Percentiles rank a stretch among this genome's conserved stretches.
Conservation (phyloP, 2,329 filamentous ascomycete species). For the Monosporascus ibericus region DNA sequence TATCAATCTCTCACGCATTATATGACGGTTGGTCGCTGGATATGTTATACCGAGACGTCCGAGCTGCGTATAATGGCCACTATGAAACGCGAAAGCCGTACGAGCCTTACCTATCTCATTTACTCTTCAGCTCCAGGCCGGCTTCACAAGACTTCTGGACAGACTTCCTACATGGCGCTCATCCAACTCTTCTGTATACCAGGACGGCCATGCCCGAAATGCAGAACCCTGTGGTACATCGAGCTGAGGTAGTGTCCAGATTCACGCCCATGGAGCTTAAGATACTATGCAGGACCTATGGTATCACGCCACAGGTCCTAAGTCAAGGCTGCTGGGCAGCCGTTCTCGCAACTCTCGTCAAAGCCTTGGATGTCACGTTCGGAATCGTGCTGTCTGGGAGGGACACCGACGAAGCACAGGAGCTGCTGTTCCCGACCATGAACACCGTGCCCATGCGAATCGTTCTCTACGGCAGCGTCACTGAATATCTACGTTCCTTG, state of each 20-base stretch:
- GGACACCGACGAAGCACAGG: slow-evolving; percentile 62
- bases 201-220: neutral
- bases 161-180: slow-evolving; percentile 52
- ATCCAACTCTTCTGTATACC: slow-evolving; percentile 27
- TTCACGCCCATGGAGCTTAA: slow-evolving; percentile 36
- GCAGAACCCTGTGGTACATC: slow-evolving; percentile 21
- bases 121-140: slow-evolving; percentile 36
- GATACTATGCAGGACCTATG: slow-evolving; percentile 57
- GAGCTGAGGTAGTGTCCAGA: slow-evolving; percentile 39
- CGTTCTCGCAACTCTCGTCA: slow-evolving; percentile 56
- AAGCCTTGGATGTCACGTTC: slow-evolving; percentile 69
- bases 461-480: slow-evolving; percentile 62
- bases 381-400: slow-evolving; percentile 80
- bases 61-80: slow-evolving; percentile 51
- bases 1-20: slow-evolving; percentile 79
- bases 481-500: slow-evolving; percentile 63
- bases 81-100: slow-evolving; percentile 39
- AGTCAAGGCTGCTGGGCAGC: slow-evolving; percentile 73
- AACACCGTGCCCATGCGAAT: slow-evolving; percentile 76
- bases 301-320: slow-evolving; percentile 69
- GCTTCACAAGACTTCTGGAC: slow-evolving; percentile 63
- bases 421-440: slow-evolving; percentile 81
- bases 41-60: slow-evolving; percentile 66
- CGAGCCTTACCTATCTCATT: slow-evolving; percentile 47
- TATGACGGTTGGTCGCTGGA: slow-evolving; percentile 85